A percentile compares a stretch with the other conserved stretches of the same genome.
phyloP scores from a whole-genome alignment of 257 asterid genomes.

The Penstemon davidsonii region DNA sequence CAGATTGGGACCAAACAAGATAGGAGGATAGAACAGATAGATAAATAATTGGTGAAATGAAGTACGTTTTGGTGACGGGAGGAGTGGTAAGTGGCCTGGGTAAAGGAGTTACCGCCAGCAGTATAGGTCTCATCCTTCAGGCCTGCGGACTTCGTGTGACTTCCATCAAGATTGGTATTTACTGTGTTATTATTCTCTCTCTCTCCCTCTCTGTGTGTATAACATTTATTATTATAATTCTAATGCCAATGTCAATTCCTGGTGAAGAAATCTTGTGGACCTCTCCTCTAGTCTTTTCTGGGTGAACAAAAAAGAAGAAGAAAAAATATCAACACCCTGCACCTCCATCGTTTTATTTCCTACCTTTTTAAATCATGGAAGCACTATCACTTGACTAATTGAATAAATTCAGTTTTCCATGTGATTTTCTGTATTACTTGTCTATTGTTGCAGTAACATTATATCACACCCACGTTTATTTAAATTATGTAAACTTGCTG shows the following conservation, averaged over 20 bases:
- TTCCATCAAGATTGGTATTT: constrained; percentile 77
- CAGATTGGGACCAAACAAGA: neutral
- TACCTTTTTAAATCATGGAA: no score
- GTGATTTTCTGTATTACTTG: neutral
- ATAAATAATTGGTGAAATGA: constrained; percentile 42
- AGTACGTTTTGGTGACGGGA: constrained; percentile 92
- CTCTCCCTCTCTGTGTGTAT: neutral
- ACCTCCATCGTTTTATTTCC: no score
- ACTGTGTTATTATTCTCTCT: neutral
- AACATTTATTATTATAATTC: no score
- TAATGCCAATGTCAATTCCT: no score
- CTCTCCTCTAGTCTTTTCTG: no score
- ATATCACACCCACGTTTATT: neutral
- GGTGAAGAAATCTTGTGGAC: no score
- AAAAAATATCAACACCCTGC: no score
- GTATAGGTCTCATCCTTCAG: constrained; percentile 88
- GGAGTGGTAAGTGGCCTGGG: constrained; percentile 98
- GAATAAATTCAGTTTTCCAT: no score
- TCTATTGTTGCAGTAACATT: constrained; percentile 1
- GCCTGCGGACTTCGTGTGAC: constrained; percentile 91
- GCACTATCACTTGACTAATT: no score
- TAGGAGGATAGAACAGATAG: no score
- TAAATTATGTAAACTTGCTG: no score
- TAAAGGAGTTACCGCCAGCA: constrained; percentile 96
- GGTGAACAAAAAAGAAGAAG: no score